Base-by-base conservation (phyloP, 2,329 filamentous ascomycete genomes). In the Talaromyces amestolkiae region DNA sequence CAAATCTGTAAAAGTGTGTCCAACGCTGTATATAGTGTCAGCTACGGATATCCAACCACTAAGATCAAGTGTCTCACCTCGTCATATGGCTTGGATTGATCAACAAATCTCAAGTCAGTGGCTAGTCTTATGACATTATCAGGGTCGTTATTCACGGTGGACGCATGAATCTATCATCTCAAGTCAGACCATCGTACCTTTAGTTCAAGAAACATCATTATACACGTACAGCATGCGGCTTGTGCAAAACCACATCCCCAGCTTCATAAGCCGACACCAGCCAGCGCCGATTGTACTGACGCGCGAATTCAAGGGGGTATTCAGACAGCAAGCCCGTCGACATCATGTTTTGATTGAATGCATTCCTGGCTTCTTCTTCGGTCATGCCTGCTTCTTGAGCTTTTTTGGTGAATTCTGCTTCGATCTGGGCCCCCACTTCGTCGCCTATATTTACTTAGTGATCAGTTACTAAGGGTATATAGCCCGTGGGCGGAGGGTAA, bases 331-430 rank as follows among this genome's bases (percentile, higher is more conserved):
- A 72, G 0, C 85, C 86, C 0, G 79, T 84, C 0, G 78, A 75
- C 77, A 87, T 84, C 85, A 88, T 88, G 68, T 87, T 87, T 22
- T 79, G 76, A 68, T 88, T 88, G 71, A 85, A 87, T 1, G 81
- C 84, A 35, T 75, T 76, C 49, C 75, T 79, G 1, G 79, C 77
- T 70, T 88, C 82, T 65, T 85, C 82, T 0, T 86, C 83, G 0
- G 75, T 81, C 64, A 88, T 67, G 0, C 84, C 84, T 8, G 76
- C 76, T 53, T 78, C 77, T 67, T 76, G 80, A 2, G 85, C 85
- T 66, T 81, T 83, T 2, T 13, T 61, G 7, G 69, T 71, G 47
- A 73, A 74, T 5, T 74, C 71, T 37, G 76, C 73, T 68, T 87
- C 85, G 6, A 86, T 77, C 63, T 85, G 77, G 27, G 73, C 71